phyloP scores from a whole-genome alignment of 164 flowering plant species.

The Cinnamomum chago region DNA sequence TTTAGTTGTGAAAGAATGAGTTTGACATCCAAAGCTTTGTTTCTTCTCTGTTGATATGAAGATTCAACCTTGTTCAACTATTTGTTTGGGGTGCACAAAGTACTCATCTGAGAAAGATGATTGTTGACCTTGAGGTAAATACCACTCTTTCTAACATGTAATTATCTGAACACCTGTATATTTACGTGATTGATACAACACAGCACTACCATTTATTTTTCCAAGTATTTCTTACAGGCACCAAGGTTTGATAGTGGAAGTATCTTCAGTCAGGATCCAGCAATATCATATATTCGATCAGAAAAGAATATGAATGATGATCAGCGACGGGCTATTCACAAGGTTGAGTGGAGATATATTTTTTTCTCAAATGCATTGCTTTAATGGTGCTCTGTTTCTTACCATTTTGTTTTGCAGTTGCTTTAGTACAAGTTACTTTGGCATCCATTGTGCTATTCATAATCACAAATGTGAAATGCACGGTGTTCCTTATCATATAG shows the following conservation, averaged over 20 bases:
- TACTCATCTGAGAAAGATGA: slow-evolving; percentile 69
- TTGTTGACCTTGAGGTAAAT: slow-evolving; percentile 88
- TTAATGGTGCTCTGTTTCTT: neutral
- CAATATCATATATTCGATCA: slow-evolving; percentile 81
- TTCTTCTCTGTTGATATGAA: slow-evolving; percentile 28
- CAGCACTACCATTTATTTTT: neutral
- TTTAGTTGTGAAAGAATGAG: neutral
- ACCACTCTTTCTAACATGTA: neutral
- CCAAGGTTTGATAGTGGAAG: slow-evolving; percentile 93
- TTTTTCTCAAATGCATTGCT: neutral
- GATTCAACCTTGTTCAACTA: slow-evolving; percentile 82
- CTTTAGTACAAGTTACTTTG: neutral
- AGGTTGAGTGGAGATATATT: slow-evolving; percentile 33
- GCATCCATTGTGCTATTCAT: neutral
- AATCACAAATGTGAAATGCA: neutral
- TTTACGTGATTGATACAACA: neutral
- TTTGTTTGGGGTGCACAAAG: slow-evolving; percentile 52
- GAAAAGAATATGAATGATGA: slow-evolving; percentile 82
- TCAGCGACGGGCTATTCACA: slow-evolving; percentile 84
- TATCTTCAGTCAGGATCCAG: slow-evolving; percentile 91
- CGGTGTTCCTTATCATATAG: neutral
- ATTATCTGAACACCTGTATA: neutral
- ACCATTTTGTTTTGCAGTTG: neutral
- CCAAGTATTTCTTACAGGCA: slow-evolving; percentile 35
- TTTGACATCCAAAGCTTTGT: slow-evolving; percentile 1